phyloP scores from a whole-genome alignment of 148 eudicot species.

The Oxyria digyna region DNA sequence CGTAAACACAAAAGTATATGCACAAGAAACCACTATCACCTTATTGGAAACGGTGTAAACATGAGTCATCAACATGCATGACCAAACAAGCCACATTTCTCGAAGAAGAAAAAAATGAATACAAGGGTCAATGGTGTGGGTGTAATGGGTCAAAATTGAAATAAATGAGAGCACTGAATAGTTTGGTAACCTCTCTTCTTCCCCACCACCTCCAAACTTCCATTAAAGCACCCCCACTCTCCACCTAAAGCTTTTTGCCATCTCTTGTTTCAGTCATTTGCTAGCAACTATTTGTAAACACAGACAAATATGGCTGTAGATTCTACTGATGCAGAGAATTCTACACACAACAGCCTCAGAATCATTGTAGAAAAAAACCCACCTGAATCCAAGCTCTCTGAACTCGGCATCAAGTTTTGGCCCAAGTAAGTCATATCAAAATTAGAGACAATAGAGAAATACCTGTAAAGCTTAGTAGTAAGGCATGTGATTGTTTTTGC shows the following conservation, averaged over 20 bases:
- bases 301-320: background rate
- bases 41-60: background rate
- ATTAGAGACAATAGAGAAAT: background rate
- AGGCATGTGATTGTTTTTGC: background rate
- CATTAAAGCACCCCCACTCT: background rate
- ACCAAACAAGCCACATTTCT: background rate
- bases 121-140: background rate
- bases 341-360: slow-evolving; percentile 15
- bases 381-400: slow-evolving; percentile 35
- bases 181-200: background rate
- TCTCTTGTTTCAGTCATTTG: background rate
- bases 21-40: background rate
- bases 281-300: background rate
- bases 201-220: slow-evolving; percentile 5
- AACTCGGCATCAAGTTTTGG: slow-evolving; percentile 68
- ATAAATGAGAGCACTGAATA: slow-evolving; percentile 3
- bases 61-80: background rate
- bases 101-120: background rate
- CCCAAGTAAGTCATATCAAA: slow-evolving; percentile 41
- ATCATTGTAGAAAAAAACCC: slow-evolving; percentile 49
- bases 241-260: background rate
- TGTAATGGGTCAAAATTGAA: background rate
- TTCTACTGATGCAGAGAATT: background rate
- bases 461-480: too few species aligned
- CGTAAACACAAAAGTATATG: too few species aligned